A percentile compares a stretch with the other conserved stretches of the same genome.
phyloP scores from a whole-genome alignment of 139 green algal species.

The Closterium sp. region DNA sequence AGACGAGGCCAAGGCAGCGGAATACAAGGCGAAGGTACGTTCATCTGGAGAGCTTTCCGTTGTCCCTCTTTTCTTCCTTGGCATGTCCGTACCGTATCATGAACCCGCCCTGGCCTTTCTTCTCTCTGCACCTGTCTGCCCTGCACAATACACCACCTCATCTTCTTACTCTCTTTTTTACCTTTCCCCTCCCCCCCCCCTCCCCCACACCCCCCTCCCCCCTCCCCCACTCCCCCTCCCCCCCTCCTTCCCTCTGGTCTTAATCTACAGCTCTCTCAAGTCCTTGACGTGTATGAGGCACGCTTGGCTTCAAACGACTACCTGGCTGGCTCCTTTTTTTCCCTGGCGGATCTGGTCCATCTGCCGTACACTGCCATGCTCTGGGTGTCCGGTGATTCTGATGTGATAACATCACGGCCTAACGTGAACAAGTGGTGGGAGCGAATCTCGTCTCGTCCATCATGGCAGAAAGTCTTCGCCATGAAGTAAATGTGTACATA shows the following conservation, averaged over 20 bases:
- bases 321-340: slow-evolving; percentile 37
- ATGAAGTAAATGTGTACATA: not conserved
- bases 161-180: too few species aligned
- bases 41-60: too few species aligned
- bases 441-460: slow-evolving; percentile 36
- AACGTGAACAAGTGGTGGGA: slow-evolving; percentile 49
- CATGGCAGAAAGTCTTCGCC: slow-evolving; percentile 37
- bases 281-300: slow-evolving; percentile 48
- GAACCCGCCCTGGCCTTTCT: too few species aligned
- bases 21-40: slow-evolving; percentile 23
- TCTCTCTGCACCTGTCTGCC: too few species aligned
- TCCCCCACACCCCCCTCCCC: too few species aligned
- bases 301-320: slow-evolving; percentile 49
- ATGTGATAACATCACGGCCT: slow-evolving; percentile 22
- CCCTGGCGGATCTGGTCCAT: slow-evolving; percentile 42
- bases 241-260: too few species aligned
- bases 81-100: too few species aligned
- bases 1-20: slow-evolving; percentile 32
- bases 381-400: slow-evolving; percentile 5
- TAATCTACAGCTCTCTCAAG: not conserved
- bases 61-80: too few species aligned
- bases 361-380: slow-evolving; percentile 43
- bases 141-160: too few species aligned
- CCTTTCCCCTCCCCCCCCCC: too few species aligned
- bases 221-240: too few species aligned